Base-by-base conservation (phyloP, 2,329 filamentous ascomycete species). In the Fusarium sp. region DNA sequence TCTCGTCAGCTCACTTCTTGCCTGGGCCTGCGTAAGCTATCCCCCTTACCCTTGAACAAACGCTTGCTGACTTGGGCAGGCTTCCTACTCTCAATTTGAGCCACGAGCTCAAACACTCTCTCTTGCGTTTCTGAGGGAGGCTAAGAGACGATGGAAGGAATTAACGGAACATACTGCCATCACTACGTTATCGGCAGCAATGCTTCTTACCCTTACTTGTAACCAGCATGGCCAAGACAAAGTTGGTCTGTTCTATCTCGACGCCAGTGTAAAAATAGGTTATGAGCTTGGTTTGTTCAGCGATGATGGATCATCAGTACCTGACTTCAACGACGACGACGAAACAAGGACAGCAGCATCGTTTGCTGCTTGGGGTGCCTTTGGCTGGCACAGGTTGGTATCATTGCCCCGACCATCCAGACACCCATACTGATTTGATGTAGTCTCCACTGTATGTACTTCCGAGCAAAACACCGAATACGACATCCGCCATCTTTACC, bases 341-440 rank as follows among this genome's bases (percentile, higher is more conserved):
- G 68, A 70, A 12, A 3, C 41, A 3, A 20, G 36, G 6, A 36
- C 38, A 10, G 68, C 61, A 35, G 66, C 54, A 35, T 66, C 66
- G 0, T 70, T 61, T 24, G 61, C 66, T 1, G 66, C 68, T 2
- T 70, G 68, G 68, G 68, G 68, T 0, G 28, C 48, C 0, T 70
- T 70, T n/a, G 66, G 68, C 0, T 70, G 68, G 68, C 66, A 70
- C 7, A 70, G 60, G 68, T 66, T 7, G 35, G 54, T 30, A 8
- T 14, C 4, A 6, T 4, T 22, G 4, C 4, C 1, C 18, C 11
- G 6, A 8, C 1, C 6, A 8, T 14, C 3, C 24, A 36, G 5
- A 3, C 9, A 1, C 1, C 1, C 13, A 12, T 20, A 5, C 50
- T 69, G 3, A 69, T 18, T 4, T 3, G 0, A 7, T 8, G 5